A percentile compares a stretch with the other conserved stretches of the same genome.
These are phyloP conservation scores for sunflower (Helianthus annuus) DNA, from an alignment of 129 eudicot genomes.

Conservation along the genomic window DNA sequence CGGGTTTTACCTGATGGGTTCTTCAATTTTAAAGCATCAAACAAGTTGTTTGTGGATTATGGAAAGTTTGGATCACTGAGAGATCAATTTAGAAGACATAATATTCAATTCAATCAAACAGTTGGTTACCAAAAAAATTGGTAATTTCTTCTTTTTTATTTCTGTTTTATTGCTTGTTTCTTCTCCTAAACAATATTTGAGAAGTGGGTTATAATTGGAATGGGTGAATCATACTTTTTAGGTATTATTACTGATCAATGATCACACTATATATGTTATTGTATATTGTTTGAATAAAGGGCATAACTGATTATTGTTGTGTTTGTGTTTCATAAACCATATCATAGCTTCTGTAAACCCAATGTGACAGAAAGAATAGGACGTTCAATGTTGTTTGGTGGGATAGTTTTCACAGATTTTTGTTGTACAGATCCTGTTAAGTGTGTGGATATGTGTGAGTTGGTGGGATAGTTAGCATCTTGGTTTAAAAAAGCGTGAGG, in stretches of 20 bases:
- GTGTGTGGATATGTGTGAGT: not conserved
- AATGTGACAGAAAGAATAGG: conserved; percentile 1
- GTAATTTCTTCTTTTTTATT: conserved; percentile 5
- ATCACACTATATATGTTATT: not conserved
- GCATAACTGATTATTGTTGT: not conserved
- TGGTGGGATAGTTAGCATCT: too few relatives aligned
- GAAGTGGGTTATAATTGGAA: not conserved
- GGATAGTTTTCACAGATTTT: not conserved
- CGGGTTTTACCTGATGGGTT: conserved; percentile 33
- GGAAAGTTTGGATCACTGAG: conserved; percentile 28
- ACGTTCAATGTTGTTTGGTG: not conserved
- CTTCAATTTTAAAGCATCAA: conserved; percentile 42
- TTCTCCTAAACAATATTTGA: not conserved
- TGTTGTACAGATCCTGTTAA: not conserved
- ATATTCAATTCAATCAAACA: conserved; percentile 33
- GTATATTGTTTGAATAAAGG: conserved; percentile 8
- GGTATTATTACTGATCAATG: too few relatives aligned
- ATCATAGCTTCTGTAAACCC: not conserved
- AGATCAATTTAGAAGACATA: conserved; percentile 31
- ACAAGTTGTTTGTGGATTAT: conserved; percentile 35
- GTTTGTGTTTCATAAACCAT: not conserved
- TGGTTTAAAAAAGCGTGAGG: too few relatives aligned
- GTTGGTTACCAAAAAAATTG: conserved; percentile 36
- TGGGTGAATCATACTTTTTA: not conserved
- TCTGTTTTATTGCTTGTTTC: not conserved